Evolutionary conservation across 768 basidiomycete genomes (phyloP).

Genomic region (Punctularia strigosozonata): DNA sequence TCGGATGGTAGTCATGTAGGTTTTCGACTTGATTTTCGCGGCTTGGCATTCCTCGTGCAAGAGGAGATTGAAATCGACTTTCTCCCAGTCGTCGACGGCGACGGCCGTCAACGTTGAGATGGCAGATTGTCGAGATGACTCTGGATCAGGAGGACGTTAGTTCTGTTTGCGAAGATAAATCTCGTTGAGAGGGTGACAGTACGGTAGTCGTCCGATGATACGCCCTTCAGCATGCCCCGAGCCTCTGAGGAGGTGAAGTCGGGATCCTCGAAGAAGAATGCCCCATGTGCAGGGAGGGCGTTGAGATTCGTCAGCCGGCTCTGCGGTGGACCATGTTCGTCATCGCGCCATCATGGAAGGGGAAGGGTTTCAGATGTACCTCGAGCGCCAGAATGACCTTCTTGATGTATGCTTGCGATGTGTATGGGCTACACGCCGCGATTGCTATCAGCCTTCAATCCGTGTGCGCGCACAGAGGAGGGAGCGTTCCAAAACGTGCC

Average conservation of each 20-base stretch:
- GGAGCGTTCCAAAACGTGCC: conserved; percentile 24
- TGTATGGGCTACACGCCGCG: conserved; percentile 26
- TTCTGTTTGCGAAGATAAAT: too few species aligned
- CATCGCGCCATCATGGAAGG: background rate
- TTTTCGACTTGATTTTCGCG: conserved; percentile 29
- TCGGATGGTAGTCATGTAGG: conserved; percentile 63
- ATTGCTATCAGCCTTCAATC: conserved; percentile 1
- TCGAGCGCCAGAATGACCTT: conserved; percentile 51
- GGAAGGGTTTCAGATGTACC: too few species aligned
- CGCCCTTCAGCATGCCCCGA: conserved; percentile 31
- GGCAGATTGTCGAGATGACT: conserved; percentile 22
- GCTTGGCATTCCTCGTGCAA: conserved; percentile 33
- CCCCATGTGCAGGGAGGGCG: conserved; percentile 56
- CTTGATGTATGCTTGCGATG: conserved; percentile 46
- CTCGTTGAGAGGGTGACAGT: too few species aligned
- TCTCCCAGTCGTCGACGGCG: conserved; percentile 25
- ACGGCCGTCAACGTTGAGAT: conserved; percentile 15
- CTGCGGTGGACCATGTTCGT: conserved; percentile 21
- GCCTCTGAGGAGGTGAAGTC: conserved; percentile 46
- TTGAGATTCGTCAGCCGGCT: conserved; percentile 58
- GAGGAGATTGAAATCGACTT: conserved; percentile 22
- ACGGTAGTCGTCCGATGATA: conserved; percentile 36
- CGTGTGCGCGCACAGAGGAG: background rate
- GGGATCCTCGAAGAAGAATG: conserved; percentile 74
- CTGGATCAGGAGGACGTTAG: too few species aligned